Conservation (phyloP, 495 filamentous ascomycete species). For the Acidiella bohemica region DNA sequence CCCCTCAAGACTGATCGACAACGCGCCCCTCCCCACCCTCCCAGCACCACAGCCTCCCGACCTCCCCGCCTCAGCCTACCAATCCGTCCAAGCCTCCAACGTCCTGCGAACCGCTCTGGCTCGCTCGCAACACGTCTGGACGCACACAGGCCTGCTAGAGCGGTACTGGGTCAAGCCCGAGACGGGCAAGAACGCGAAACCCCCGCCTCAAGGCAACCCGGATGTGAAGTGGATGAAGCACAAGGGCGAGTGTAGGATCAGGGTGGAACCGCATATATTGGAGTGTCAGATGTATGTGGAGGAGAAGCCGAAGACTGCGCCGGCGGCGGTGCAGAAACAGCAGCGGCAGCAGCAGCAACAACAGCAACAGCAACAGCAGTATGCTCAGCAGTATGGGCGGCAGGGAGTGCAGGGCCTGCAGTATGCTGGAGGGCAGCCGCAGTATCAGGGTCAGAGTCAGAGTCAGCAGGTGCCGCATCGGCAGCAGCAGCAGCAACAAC, state of each 20-base stretch:
- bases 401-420: too few species aligned
- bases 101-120: conserved; percentile 71
- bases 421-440: conserved; percentile 27
- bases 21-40: conserved; percentile 61
- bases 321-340: conserved; percentile 53
- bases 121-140: conserved; percentile 79
- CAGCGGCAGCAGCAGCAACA: conserved; percentile 21
- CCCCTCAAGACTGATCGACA: conserved; percentile 50
- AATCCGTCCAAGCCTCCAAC: conserved; percentile 58
- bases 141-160: conserved; percentile 74
- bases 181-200: conserved; percentile 23
- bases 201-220: conserved; percentile 55
- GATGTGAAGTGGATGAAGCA: conserved; percentile 76
- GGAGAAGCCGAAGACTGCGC: conserved; percentile 46
- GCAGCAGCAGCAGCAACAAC: neutral
- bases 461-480: neutral
- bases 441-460: conserved; percentile 23
- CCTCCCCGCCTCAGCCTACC: conserved; percentile 56
- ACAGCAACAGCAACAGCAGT: conserved; percentile 13
- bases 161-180: conserved; percentile 83
- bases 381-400: conserved; percentile 17
- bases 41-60: conserved; percentile 51
- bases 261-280: conserved; percentile 81
- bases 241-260: conserved; percentile 66
- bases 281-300: conserved; percentile 76